Percentiles rank a stretch among this genome's conserved stretches.
phyloP scores from a whole-genome alignment of 441 rosid species.

The Gossypium davidsonii region DNA sequence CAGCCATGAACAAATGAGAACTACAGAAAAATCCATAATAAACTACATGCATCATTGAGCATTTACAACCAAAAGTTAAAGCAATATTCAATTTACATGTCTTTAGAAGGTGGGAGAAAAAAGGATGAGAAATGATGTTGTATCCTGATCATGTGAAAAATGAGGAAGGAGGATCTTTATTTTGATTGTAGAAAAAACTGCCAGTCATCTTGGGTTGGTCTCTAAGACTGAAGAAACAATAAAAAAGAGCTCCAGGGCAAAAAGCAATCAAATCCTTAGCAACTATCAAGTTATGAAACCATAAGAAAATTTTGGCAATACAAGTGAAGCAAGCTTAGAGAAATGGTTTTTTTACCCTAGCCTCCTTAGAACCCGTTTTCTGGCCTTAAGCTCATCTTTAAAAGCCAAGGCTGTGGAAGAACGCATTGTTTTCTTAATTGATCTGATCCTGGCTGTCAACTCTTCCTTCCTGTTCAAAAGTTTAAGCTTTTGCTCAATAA shows the following conservation, averaged over 20 bases:
- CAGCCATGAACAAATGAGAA: not conserved
- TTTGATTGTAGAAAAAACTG: not conserved
- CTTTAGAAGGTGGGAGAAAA: not conserved
- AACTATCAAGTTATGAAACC: slow-evolving; percentile 6
- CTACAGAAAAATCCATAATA: not conserved
- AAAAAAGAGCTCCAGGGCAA: not conserved
- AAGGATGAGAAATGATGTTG: not conserved
- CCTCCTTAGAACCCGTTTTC: slow-evolving; percentile 87
- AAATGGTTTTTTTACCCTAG: slow-evolving; percentile 53
- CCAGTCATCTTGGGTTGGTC: not conserved
- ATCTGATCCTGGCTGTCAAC: slow-evolving; percentile 66
- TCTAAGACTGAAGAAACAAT: not conserved
- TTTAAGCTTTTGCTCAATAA: slow-evolving; percentile 68
- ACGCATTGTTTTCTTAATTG: slow-evolving; percentile 67
- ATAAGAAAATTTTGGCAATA: not conserved
- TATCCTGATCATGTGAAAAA: not conserved
- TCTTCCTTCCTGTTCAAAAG: slow-evolving; percentile 75
- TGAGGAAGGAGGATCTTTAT: not conserved
- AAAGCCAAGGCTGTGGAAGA: slow-evolving; percentile 79
- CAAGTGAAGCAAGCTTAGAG: not conserved
- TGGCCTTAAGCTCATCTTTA: slow-evolving; percentile 95
- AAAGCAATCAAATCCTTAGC: not conserved
- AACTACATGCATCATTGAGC: not conserved
- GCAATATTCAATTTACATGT: not conserved
- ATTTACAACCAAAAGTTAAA: not conserved